Evolutionary conservation across 2,329 filamentous ascomycete species (phyloP).

Genomic region (Bipolaris sorokiniana): DNA sequence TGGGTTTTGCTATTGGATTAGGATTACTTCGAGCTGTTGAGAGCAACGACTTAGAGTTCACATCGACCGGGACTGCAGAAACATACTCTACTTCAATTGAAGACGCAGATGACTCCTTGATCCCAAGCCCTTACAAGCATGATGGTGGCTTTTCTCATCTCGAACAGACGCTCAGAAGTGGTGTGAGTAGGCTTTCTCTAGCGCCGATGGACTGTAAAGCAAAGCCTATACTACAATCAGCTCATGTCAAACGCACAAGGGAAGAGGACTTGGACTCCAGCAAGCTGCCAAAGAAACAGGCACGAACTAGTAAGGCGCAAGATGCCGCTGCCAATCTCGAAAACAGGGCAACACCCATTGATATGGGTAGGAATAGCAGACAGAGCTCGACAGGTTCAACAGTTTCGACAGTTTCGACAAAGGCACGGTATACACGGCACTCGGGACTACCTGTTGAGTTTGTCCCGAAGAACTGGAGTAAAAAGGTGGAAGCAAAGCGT

Average conservation of each 20-base stretch:
- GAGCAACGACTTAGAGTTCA: neutral
- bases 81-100: neutral
- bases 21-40: slow-evolving; percentile 50
- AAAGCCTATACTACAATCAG: too few species aligned
- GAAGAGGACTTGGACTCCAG: neutral
- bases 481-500: neutral
- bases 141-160: too few species aligned
- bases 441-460: slow-evolving; percentile 21
- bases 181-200: too few species aligned
- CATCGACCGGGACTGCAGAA: neutral
- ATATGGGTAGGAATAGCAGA: neutral
- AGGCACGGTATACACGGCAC: slow-evolving; percentile 21
- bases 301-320: neutral
- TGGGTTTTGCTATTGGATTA: slow-evolving; percentile 70
- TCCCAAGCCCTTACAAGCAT: too few species aligned
- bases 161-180: too few species aligned
- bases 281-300: neutral
- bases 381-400: neutral
- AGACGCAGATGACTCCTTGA: neutral
- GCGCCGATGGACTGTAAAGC: too few species aligned
- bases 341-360: neutral
- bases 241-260: too few species aligned
- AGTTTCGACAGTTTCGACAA: neutral
- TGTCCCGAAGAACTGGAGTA: slow-evolving; percentile 22
- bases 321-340: neutral